phyloP scores from a whole-genome alignment of 441 rosid genomes.

The Gossypium schwendimanii region DNA sequence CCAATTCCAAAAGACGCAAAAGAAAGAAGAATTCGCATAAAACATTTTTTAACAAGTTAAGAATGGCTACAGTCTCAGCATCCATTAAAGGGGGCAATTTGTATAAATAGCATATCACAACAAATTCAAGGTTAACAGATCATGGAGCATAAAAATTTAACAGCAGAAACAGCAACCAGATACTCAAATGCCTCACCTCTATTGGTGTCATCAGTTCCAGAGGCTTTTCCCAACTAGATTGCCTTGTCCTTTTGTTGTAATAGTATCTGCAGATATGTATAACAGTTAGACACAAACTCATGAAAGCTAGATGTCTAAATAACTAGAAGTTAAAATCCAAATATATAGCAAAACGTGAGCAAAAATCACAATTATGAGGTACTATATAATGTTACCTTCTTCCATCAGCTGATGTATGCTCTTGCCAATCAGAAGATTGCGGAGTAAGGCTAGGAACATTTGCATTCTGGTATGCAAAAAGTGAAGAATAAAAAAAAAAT shows the following conservation, averaged over 20 bases:
- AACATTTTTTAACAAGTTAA: slow-evolving; percentile 26
- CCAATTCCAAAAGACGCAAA: slow-evolving; percentile 34
- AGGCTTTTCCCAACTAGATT: slow-evolving; percentile 98
- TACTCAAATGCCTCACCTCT: slow-evolving; percentile 56
- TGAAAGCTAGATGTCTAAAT: neutral
- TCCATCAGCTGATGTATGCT: slow-evolving; percentile 81
- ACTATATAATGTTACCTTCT: slow-evolving; percentile 54
- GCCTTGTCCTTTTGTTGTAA: slow-evolving; percentile 85
- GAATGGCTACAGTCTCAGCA: slow-evolving; percentile 20
- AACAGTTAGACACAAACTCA: slow-evolving; percentile 1
- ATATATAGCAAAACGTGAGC: neutral
- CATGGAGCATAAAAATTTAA: slow-evolving; percentile 7
- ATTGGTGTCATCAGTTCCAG: slow-evolving; percentile 88
- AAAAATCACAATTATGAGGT: slow-evolving; percentile 5
- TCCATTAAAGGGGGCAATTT: slow-evolving; percentile 19
- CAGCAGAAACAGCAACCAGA: slow-evolving; percentile 11
- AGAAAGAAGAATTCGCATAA: slow-evolving; percentile 30
- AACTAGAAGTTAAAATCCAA: neutral
- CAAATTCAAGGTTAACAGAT: slow-evolving; percentile 3
- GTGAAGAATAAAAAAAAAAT: slow-evolving; percentile 8
- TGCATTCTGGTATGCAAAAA: slow-evolving; percentile 36
- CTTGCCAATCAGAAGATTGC: slow-evolving; percentile 84
- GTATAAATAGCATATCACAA: slow-evolving; percentile 10
- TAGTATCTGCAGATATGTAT: slow-evolving; percentile 58
- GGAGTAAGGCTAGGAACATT: slow-evolving; percentile 31